phyloP scores from a whole-genome alignment of 2,329 filamentous ascomycete genomes.

The Ustulina deusta region DNA sequence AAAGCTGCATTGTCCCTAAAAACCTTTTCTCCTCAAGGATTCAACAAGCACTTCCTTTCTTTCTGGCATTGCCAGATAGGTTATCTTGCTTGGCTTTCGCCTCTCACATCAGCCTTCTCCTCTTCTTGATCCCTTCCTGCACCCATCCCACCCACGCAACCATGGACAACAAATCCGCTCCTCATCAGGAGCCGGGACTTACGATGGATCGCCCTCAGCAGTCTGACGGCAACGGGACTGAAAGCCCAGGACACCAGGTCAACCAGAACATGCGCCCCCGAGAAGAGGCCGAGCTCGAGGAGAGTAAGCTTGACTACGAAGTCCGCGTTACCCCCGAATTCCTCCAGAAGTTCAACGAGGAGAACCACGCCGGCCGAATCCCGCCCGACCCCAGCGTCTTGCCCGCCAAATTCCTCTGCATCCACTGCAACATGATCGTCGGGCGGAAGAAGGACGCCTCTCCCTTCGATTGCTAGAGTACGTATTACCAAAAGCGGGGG shows the following conservation, averaged over 20 bases:
- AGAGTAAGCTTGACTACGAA: background rate
- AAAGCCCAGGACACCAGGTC: background rate
- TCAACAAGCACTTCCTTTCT: background rate
- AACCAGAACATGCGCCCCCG: background rate
- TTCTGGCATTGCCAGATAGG: background rate
- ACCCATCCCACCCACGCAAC: background rate
- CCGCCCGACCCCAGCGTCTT: background rate
- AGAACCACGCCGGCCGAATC: background rate
- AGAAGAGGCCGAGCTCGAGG: background rate
- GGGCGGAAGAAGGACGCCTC: slow-evolving; percentile 11
- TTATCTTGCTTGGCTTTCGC: background rate
- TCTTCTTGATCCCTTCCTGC: background rate
- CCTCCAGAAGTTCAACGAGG: background rate
- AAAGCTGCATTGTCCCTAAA: background rate
- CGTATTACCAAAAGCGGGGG: no score
- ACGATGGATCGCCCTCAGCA: background rate
- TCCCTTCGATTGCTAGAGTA: slow-evolving; percentile 32
- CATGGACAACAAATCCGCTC: background rate
- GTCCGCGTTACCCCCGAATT: background rate
- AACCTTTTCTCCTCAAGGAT: no score
- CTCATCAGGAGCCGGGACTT: background rate
- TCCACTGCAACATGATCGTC: slow-evolving; percentile 11
- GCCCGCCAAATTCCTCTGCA: slow-evolving; percentile 11
- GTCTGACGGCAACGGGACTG: background rate
- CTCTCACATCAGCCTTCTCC: background rate